Base-by-base conservation (phyloP, 139 green algal species). In the Picochlorum sp. region DNA sequence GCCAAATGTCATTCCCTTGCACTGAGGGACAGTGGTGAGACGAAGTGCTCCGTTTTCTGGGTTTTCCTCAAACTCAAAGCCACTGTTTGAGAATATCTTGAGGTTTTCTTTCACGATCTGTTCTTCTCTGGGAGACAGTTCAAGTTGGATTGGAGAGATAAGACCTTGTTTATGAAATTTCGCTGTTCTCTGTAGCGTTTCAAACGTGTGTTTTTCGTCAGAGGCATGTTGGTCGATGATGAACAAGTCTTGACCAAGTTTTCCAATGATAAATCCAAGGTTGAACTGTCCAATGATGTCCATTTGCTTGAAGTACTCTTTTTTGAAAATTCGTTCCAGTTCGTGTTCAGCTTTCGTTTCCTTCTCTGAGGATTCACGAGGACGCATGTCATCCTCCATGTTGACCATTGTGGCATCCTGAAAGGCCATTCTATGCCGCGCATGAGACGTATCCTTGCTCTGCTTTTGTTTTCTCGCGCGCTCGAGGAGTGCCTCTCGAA, bases 201-300 rank as follows among this genome's bases (percentile, higher is more conserved):
- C 92, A 77, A 97, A 98, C 65, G 88, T 98, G 70, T 71, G 84
- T 71, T 95, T 98, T 74, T 98, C 92, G 51, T 97, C 92, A 56
- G 18, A 49, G 14, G 89, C 89, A 66, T 96, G 89, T 78, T 98
- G 92, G 77, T 98, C 93, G 1, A 98, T 57, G 57, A 98, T 98
- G 77, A 96, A 98, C 6, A 98, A 61, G 65, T 98, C 92, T 3
- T 62, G 23, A 13, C 76, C 81, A 45, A 91, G 76, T 5, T 62
- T 60, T 24, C 62, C 84, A 5, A 98, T 65, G 65, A 98, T 96
- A 82, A 98, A 98, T n/a, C 93, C 93, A 41, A 98, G 76, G 68
- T 98, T 98, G 83, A 98, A 98, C 80, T 98, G 91, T 4, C 91
- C 89, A 3, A 90, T 18, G 6, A 88, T 70, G 34, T 65, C 18